These are phyloP conservation scores for Phytophthora hybrid DNA, from an alignment of 352 stramenopile genomes.

Conservation along the genomic window DNA sequence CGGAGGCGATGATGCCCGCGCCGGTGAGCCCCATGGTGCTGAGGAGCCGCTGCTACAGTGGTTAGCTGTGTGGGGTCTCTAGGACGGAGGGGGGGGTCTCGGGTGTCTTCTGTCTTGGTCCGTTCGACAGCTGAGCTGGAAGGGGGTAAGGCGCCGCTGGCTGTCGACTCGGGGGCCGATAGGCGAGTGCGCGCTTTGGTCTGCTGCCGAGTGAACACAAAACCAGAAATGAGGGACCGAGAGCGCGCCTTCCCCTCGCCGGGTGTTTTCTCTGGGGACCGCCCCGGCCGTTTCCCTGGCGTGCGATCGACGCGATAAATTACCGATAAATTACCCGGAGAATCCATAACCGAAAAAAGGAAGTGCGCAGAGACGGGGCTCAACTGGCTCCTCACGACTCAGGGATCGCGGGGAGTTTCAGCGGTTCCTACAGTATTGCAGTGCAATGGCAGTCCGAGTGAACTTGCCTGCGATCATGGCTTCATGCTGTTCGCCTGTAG, in stretches of 20 bases:
- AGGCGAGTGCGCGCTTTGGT: constrained; percentile 33
- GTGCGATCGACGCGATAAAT: constrained; percentile 40
- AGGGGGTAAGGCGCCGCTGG: constrained; percentile 21
- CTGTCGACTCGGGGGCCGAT: constrained; percentile 18
- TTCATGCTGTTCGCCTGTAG: background rate
- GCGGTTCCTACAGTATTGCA: background rate
- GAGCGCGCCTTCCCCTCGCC: background rate
- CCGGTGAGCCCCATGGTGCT: constrained; percentile 57
- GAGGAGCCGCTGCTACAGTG: constrained; percentile 26
- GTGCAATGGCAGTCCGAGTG: background rate
- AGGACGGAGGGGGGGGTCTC: background rate
- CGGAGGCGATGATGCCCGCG: constrained; percentile 76
- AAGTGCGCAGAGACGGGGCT: constrained; percentile 18
- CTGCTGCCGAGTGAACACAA: constrained; percentile 56
- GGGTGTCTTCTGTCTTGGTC: constrained; percentile 15
- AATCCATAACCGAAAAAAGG: constrained; percentile 40
- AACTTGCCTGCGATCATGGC: background rate
- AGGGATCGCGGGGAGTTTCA: constrained; percentile 27
- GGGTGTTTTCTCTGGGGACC: constrained; percentile 18
- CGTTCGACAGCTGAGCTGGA: constrained; percentile 8
- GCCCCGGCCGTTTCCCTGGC: constrained; percentile 25
- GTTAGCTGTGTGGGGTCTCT: background rate
- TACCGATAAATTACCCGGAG: constrained; percentile 38
- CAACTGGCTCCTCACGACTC: constrained; percentile 38
- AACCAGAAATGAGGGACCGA: constrained; percentile 61